These are phyloP conservation scores for Aspergillus sp. DNA, from an alignment of 2,329 filamentous ascomycete species.

Conservation along the genomic window DNA sequence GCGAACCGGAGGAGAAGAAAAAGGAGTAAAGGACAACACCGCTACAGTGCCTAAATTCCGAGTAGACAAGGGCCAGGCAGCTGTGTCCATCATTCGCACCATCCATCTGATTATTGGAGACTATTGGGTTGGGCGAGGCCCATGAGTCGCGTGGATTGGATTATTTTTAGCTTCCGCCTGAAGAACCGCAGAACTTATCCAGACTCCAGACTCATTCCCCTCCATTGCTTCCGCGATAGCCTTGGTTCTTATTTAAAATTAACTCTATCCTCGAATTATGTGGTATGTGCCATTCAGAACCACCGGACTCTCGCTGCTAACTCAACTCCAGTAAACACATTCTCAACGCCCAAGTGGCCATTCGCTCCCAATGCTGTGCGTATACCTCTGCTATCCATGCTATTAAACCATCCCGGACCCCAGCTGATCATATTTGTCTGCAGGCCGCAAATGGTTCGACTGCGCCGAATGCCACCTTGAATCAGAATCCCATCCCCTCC, in stretches of 20 bases:
- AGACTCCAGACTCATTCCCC: not conserved
- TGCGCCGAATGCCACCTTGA: constrained; percentile 93
- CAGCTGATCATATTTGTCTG: not conserved
- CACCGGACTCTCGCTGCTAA: constrained; percentile 1
- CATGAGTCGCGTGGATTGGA: constrained; percentile 9
- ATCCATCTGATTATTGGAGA: not conserved
- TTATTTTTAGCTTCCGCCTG: constrained; percentile 14
- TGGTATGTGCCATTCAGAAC: constrained; percentile 23
- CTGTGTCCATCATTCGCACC: not conserved
- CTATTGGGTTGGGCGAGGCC: not conserved
- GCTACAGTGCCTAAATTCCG: not conserved
- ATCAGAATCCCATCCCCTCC: constrained; percentile 71
- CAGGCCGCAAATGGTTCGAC: constrained; percentile 97
- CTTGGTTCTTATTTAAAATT: not conserved
- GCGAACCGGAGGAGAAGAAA: constrained; percentile 24
- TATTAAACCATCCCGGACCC: not conserved
- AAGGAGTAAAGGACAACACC: not conserved
- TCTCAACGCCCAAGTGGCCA: constrained; percentile 94
- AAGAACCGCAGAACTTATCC: constrained; percentile 13
- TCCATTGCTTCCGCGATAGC: not conserved
- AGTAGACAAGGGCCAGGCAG: not conserved
- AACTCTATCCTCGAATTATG: constrained; percentile 18
- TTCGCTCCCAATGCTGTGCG: constrained; percentile 93
- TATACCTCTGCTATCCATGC: constrained; percentile 12
- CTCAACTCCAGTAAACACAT: constrained; percentile 76